Evolutionary conservation across 495 filamentous ascomycete genomes (phyloP), one percentile per base, ranked within the genome.

Genomic region (Emericellopsis terricola): DNA sequence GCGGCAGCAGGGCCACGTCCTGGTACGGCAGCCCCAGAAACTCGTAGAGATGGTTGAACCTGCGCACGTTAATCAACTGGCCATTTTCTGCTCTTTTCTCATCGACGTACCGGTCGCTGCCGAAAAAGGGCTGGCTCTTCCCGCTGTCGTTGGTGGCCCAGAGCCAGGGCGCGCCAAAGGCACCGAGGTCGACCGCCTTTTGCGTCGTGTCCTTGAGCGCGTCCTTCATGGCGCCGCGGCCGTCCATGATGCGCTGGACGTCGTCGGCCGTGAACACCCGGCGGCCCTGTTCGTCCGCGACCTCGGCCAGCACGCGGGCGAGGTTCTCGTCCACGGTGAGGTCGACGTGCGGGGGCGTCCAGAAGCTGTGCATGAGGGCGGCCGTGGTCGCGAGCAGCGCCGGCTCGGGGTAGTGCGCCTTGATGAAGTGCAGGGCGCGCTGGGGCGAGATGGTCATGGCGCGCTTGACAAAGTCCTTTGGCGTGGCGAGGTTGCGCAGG

Each of bases 131-230:
- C 55, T 79, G 73, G 34, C 56, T 59, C 33, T 56, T 46, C 3
- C 74, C 73, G 15, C 31, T 27, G 8, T 59, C 51, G 44, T 81
- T 69, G n/a, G 49, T 56, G n/a, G 73, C 78, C 65, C 70, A 77
- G 38, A 81, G 59, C 76, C 79, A 86, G 1, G 80, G 80, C 34
- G 71, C 70, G 0, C 80, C 80, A 51, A 78, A 85, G 1, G 78
- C 78, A 0, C 80, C 80, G 13, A 45, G 51, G 27, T 73, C 62
- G 8, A 82, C 42, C 4, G 62, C 71, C 40, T 64, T 59, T 38
- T 67, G 51, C 19, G 78, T 84, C 19, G 67, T 65, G 2, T 49
- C 57, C 32, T 58, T 62, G 32, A 85, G 47, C 18, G 47, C 50
- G 18, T 69, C 52, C 55, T 86, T 86, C 39, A 65, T 62, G 43